Base-by-base conservation (phyloP, 306 rosid species). In the Fragaria vesca region DNA sequence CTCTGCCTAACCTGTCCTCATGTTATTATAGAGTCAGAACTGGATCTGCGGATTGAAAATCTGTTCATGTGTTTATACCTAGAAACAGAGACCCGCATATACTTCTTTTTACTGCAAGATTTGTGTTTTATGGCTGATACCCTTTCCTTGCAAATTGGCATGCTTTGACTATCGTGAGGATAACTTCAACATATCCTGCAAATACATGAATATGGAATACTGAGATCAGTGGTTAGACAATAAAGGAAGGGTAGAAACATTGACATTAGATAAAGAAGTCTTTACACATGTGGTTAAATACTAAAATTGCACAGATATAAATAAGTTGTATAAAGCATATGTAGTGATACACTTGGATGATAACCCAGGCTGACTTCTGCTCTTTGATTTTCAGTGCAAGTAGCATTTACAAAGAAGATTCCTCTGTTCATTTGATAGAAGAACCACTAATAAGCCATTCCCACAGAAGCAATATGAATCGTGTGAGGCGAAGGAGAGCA, bases 401-500 rank as follows among this genome's bases (percentile, higher is more conserved):
- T 79, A 81, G 67, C 81, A 67, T 65, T 79, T 71, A 81, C 77
- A 82, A 68, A 78, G 98, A 88, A 48, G 73, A 51, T 76, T 84
- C 82, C 24, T 84, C 82, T 11, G 80, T 72, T 79, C 85, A 79
- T 80, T 63, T 83, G 78, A 80, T 79, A 54, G 91, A 73, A 77
- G 88, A 89, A 74, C 57, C 79, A 28, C 85, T 28, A 63, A 69
- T 87, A 66, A 86, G 79, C 76, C 81, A 83, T 15, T 80, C 71
- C 77, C 86, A 75, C 61, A 81, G 88, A 83, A 84, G 76, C 66
- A 85, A 75, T 71, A 88, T 80, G 77, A 87, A 80, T 74, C 73
- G 67, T 82, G 57, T 79, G 66, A 87, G 91, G 89, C 90, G 84
- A 72, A 85, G 34, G 75, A 91, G 79, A 83, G 72, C 84, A 36